Percentiles rank a stretch among this genome's conserved stretches.
Conservation (phyloP, 371 early-diverging fungal genomes). For the Chytridium lagenaria region DNA sequence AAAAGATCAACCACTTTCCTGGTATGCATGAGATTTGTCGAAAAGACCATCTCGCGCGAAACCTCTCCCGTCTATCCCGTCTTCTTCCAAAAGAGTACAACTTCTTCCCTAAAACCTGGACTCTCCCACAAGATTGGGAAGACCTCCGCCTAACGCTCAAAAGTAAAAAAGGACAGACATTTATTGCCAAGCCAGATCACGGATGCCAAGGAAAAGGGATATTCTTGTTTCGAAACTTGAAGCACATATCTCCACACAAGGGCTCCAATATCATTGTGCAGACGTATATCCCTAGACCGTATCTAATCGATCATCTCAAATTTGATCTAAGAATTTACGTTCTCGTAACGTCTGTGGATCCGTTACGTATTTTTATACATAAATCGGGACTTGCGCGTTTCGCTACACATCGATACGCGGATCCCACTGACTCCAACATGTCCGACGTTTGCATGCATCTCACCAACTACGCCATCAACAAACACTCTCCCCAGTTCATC, state of each 20-base stretch:
- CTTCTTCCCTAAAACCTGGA: constrained; percentile 60
- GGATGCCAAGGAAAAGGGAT: constrained; percentile 66
- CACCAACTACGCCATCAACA: constrained; percentile 67
- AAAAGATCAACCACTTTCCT: constrained; percentile 64
- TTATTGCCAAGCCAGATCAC: constrained; percentile 58
- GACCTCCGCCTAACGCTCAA: not conserved
- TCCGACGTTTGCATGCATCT: constrained; percentile 59
- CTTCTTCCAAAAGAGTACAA: constrained; percentile 58
- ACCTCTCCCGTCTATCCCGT: constrained; percentile 48
- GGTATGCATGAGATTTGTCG: constrained; percentile 66
- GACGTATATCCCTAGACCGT: constrained; percentile 53
- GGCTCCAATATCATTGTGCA: constrained; percentile 52
- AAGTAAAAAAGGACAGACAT: constrained; percentile 34
- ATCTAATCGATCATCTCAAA: constrained; percentile 57
- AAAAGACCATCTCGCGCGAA: constrained; percentile 61
- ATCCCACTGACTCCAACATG: constrained; percentile 44
- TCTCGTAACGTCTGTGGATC: constrained; percentile 55
- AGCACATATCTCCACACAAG: constrained; percentile 36
- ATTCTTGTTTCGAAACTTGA: constrained; percentile 47
- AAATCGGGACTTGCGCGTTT: constrained; percentile 61
- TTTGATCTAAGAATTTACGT: constrained; percentile 64
- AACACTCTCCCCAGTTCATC: constrained; percentile 48
- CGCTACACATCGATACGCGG: constrained; percentile 55
- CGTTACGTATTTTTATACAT: constrained; percentile 57
- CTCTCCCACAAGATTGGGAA: constrained; percentile 37